Evolutionary conservation across 371 early-diverging fungal genomes (phyloP), one percentile per base, ranked within the genome.

Genomic region (Lichtheimia ornata): DNA sequence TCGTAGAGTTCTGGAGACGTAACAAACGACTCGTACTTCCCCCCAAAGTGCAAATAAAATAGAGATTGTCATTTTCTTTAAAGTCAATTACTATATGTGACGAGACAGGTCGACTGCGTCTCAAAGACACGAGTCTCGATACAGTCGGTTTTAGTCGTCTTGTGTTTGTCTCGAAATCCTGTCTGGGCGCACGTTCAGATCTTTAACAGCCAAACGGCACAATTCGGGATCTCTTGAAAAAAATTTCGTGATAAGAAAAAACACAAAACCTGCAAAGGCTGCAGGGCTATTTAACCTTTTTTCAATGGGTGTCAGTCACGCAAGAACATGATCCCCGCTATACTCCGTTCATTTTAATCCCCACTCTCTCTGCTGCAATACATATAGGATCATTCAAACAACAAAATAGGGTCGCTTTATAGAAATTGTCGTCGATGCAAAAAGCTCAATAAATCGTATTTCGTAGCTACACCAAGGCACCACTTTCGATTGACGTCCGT

Each of bases 381-480:
- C n/a, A n/a, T n/a, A n/a, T n/a, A n/a, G n/a, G n/a, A 28, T 28
- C 28, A 28, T 28, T 28, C 28, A 28, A 28, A 28, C 7, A 28
- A 9, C 9, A 35, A 4, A 30, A 30, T 27, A 30, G 7, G 30
- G 7, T 30, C 7, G 9, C 35, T 28, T 67, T 76, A 79, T 17
- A 81, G 62, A 20, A 75, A 71, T 56, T 81, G 77, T 40, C 82
- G 64, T 58, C 82, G 69, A 59, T 82, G 83, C 67, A 91, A 65
- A 58, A 90, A 91, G 22, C 79, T 77, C 53, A 91, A 82, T 30
- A 91, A 69, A 58, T 93, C 93, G 57, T 89, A 88, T 63, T 94
- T 94, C 13, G 92, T 92, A 0, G 90, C 91, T 18, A 94, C 88
- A 50, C 90, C 92, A 53, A 93, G 74, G 58, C 92, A 90, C 82